phyloP scores from a whole-genome alignment of 2,329 filamentous ascomycete genomes.

The Cadophora sp. region DNA sequence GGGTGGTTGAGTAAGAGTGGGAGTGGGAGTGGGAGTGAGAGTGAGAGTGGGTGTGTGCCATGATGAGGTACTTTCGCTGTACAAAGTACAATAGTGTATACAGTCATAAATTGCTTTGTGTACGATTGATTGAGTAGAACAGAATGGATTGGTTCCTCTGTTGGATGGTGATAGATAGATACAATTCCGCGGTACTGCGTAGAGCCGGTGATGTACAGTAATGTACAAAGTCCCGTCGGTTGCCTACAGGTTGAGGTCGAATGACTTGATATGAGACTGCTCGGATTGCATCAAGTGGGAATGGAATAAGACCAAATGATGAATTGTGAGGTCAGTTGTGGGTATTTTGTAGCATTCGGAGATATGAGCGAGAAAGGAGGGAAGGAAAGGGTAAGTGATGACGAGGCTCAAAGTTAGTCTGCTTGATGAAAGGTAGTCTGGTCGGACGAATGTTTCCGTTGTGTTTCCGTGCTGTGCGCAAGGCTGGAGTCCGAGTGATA shows the following conservation, averaged over 20 bases:
- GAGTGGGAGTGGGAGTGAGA: not conserved
- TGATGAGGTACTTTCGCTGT: not conserved
- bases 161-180: not conserved
- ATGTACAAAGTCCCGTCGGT: not conserved
- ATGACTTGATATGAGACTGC: conserved; percentile 9
- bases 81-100: not conserved
- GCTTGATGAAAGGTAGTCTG: not conserved
- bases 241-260: conserved; percentile 2
- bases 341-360: not conserved
- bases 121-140: not conserved
- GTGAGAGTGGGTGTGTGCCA: conserved; percentile 3
- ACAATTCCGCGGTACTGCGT: conserved; percentile 4
- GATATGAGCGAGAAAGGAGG: not conserved
- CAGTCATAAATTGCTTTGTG: not conserved
- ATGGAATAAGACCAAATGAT: not conserved
- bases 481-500: conserved; percentile 12
- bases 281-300: not conserved
- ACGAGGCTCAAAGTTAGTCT: not conserved
- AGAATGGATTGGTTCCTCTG: not conserved
- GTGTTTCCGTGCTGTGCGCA: not conserved
- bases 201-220: not conserved
- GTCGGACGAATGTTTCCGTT: conserved; percentile 9
- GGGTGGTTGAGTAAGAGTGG: not conserved
- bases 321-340: not conserved
- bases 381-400: not conserved